phyloP scores from a whole-genome alignment of 129 eudicot genomes.

The Deinandra increscens region DNA sequence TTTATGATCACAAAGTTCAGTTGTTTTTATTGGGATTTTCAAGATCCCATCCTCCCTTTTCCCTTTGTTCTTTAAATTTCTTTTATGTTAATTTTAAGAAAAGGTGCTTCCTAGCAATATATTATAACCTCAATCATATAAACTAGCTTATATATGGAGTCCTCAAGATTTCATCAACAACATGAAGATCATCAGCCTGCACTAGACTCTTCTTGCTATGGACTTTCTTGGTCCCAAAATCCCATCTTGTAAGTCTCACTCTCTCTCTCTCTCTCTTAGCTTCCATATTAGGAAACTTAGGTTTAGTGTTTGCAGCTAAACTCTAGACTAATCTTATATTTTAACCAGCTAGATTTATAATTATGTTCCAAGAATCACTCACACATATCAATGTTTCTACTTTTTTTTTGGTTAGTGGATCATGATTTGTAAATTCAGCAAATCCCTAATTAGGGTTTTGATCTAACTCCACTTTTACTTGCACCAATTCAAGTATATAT shows the following conservation, averaged over 20 bases:
- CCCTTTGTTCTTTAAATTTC: constrained; percentile 34
- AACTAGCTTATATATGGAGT: constrained; percentile 65
- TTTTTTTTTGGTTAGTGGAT: constrained; percentile 5
- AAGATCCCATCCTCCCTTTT: constrained; percentile 50
- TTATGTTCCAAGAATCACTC: constrained; percentile 21
- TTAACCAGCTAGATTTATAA: constrained; percentile 17
- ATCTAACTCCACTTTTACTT: constrained; percentile 13
- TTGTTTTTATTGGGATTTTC: constrained; percentile 88
- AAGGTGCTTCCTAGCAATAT: constrained; percentile 27
- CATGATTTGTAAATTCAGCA: background rate
- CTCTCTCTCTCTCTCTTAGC: constrained; percentile 17
- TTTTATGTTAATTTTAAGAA: constrained; percentile 20
- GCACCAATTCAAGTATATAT: background rate
- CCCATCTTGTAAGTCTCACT: constrained; percentile 61
- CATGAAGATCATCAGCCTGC: constrained; percentile 53
- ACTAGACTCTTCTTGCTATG: constrained; percentile 50
- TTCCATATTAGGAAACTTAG: constrained; percentile 23
- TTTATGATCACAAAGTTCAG: constrained; percentile 43
- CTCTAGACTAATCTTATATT: constrained; percentile 16
- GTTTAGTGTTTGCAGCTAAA: constrained; percentile 22
- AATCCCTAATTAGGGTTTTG: constrained; percentile 33
- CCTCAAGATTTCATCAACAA: constrained; percentile 59
- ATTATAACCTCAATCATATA: constrained; percentile 21
- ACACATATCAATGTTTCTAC: constrained; percentile 12
- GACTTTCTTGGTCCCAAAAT: constrained; percentile 51